phyloP scores from a whole-genome alignment of 345 rosid species.

The Populus tremula region DNA sequence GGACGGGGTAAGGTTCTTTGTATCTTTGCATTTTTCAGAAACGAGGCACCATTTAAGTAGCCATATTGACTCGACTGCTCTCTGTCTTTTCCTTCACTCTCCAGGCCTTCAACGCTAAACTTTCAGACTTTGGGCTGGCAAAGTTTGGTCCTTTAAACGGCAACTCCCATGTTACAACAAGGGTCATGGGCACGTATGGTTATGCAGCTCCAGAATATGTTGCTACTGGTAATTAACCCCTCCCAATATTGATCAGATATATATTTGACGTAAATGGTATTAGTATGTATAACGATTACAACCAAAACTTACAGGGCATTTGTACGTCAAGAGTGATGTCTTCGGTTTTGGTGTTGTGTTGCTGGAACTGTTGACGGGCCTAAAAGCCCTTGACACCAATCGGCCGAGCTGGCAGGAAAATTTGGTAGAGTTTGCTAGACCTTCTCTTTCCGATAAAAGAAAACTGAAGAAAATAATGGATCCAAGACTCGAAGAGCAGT shows the following conservation, averaged over 20 bases:
- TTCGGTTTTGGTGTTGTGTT: constrained; percentile 84
- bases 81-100: neutral
- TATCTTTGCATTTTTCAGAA: neutral
- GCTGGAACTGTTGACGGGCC: constrained; percentile 70
- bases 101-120: constrained; percentile 68
- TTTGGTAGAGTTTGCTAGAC: constrained; percentile 63
- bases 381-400: constrained; percentile 52
- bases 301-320: constrained; percentile 46
- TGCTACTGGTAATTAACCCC: constrained; percentile 51
- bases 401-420: constrained; percentile 44
- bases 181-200: constrained; percentile 73
- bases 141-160: constrained; percentile 72
- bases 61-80: no score
- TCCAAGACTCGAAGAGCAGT: constrained; percentile 49
- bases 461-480: constrained; percentile 70
- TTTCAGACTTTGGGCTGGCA: constrained; percentile 84
- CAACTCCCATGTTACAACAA: constrained; percentile 63
- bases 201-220: constrained; percentile 89
- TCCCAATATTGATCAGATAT: neutral
- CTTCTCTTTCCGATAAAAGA: constrained; percentile 39
- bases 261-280: neutral
- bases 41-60: neutral
- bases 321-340: constrained; percentile 80
- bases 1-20: constrained; percentile 45
- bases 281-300: neutral